Evolutionary conservation across 805 yeast genomes (phyloP).

Genomic region (Maudiozyma saulgeensis): DNA sequence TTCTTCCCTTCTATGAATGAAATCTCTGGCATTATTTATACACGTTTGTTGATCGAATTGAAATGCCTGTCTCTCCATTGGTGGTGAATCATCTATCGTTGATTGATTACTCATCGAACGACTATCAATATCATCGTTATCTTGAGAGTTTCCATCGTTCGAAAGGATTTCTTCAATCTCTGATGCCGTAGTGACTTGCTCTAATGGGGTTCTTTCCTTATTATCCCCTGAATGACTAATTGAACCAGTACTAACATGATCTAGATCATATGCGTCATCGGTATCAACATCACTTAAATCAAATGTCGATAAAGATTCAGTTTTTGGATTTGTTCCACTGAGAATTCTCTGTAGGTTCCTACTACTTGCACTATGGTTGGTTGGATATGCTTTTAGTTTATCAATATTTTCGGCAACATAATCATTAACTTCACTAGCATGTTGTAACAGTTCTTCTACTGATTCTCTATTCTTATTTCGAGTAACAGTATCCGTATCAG

Average conservation of each 20-base stretch:
- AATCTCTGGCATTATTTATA: neutral
- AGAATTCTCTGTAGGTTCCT: slow-evolving; percentile 6
- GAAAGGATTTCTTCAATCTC: slow-evolving; percentile 1
- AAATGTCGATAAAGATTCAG: slow-evolving; percentile 25
- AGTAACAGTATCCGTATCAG: neutral
- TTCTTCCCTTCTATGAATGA: neutral
- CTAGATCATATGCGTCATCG: slow-evolving; percentile 8
- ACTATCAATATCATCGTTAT: neutral
- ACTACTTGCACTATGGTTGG: slow-evolving; percentile 4
- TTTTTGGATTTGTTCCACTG: slow-evolving; percentile 13
- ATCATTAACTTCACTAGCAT: slow-evolving; percentile 14
- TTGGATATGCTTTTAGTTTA: slow-evolving; percentile 8
- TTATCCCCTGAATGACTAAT: neutral
- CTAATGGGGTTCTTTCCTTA: neutral
- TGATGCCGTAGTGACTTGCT: slow-evolving; percentile 1
- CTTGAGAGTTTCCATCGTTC: neutral
- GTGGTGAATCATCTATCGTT: neutral
- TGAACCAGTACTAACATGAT: neutral
- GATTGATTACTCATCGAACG: neutral
- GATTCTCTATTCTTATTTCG: neutral
- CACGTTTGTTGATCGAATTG: slow-evolving; percentile 5
- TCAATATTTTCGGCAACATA: slow-evolving; percentile 16
- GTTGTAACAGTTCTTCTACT: slow-evolving; percentile 20
- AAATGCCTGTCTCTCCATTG: neutral
- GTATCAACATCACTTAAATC: slow-evolving; percentile 20